Base-by-base conservation (phyloP, 208 protist genomes). In the Wallacemonas sp. region DNA sequence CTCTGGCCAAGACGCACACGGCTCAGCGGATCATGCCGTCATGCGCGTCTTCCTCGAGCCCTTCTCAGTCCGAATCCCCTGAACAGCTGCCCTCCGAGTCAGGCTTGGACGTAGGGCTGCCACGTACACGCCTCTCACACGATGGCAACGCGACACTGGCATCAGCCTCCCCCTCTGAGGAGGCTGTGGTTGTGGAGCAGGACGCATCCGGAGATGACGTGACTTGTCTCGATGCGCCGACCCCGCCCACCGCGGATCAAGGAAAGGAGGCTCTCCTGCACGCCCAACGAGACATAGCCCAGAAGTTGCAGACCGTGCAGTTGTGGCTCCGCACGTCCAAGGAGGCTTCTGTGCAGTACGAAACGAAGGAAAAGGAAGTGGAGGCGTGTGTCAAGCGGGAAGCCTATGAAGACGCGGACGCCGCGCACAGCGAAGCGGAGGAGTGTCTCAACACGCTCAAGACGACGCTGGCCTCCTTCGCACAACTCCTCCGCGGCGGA, bases 361-460 rank as follows among this genome's bases (percentile, higher is more conserved):
- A 38, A 8, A 30, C 56, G 14, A 1, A 77, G 17, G 71, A 82
- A 44, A 15, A 19, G 1, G 26, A 54, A 12, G 68, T 85, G 28
- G 63, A 70, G 1, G 36, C 49, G 17, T 73, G 60, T 51, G 68
- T 79, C 12, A 54, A 60, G 19, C n/a, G 42, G 11, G 78, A 88
- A 62, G 26, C 46, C 2, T 88, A 78, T 60, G 68, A 72, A 2
- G 39, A 68, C 30, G 82, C 82, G 0, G 71, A 75, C 9, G 46
- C 30, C 1, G 42, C 72, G 31, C 62, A 54, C 38, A 22, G 61
- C 0, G 65, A 53, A 24, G 44, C 69, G 4, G 59, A 76, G 30
- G 45, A 68, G 24, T 47, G 39, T 2, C 49, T 71, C 36, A 30
- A 46, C 14, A 41, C 46, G 4, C 63, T 65, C 33, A 55, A 51